Conservation (phyloP, 352 stramenopile genomes). For the Pythium brassicae region DNA sequence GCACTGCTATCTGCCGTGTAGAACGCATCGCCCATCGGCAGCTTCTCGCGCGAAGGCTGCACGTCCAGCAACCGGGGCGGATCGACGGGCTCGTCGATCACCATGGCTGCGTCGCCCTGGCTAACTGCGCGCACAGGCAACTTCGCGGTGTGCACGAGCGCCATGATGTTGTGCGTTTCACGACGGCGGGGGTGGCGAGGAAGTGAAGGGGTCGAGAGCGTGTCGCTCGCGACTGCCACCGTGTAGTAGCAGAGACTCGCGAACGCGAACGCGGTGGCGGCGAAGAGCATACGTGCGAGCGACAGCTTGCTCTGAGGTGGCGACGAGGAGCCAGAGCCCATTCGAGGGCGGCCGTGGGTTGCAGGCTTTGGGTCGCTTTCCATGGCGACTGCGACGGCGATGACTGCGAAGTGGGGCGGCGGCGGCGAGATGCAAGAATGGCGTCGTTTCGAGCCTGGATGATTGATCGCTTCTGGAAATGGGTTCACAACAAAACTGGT, state of each 20-base stretch:
- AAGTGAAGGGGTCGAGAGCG: no score
- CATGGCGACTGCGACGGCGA: neutral
- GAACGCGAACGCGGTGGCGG: conserved; percentile 3
- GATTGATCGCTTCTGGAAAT: no score
- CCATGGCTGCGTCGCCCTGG: neutral
- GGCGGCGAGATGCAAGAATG: no score
- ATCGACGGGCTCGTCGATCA: neutral
- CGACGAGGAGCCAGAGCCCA: neutral
- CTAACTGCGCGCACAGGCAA: neutral
- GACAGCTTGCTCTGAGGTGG: neutral
- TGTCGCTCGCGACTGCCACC: neutral
- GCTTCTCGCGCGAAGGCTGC: conserved; percentile 4
- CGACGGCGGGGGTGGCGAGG: neutral
- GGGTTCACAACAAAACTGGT: no score
- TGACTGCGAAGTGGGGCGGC: no score
- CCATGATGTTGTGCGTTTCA: conserved; percentile 7
- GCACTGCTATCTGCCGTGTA: conserved; percentile 25
- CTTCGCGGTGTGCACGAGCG: conserved; percentile 1
- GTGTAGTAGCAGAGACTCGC: conserved; percentile 11
- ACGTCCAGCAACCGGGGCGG: neutral
- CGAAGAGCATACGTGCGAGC: conserved; percentile 8
- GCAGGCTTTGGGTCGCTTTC: neutral
- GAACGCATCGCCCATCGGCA: conserved; percentile 42
- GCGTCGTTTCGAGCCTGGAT: no score
- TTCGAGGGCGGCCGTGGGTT: neutral